Conservation (phyloP, 768 basidiomycete species). For the Termitomyces sp. region DNA sequence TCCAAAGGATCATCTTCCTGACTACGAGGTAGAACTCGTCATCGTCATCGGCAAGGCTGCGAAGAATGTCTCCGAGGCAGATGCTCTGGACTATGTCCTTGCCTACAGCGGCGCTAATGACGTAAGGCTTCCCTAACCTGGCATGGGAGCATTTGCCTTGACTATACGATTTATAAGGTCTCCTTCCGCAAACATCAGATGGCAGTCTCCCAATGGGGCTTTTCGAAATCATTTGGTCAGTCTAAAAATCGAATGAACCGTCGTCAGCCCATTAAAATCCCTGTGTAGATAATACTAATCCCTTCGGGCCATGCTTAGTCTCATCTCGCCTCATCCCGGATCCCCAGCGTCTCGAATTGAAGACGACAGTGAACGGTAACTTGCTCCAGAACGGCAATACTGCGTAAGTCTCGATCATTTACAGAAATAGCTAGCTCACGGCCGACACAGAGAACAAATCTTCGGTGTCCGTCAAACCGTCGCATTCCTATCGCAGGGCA, state of each 20-base stretch:
- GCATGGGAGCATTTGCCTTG: background rate
- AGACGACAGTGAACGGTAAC: constrained; percentile 60
- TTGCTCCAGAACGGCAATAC: constrained; percentile 74
- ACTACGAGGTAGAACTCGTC: constrained; percentile 79
- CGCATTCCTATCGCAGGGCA: constrained; percentile 78
- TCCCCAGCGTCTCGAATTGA: constrained; percentile 60
- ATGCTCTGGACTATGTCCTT: constrained; percentile 83
- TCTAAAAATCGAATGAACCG: background rate
- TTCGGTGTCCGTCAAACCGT: constrained; percentile 76
- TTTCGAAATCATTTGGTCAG: constrained; percentile 83
- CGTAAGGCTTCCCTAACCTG: constrained; percentile 29
- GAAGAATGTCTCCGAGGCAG: constrained; percentile 72
- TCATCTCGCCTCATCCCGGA: constrained; percentile 58
- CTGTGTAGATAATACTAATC: constrained; percentile 56
- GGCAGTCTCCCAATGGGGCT: constrained; percentile 80
- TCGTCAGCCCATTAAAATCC: background rate
- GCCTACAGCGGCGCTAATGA: constrained; percentile 82
- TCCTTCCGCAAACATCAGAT: constrained; percentile 84
- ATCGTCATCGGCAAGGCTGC: constrained; percentile 81
- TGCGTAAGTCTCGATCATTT: constrained; percentile 42
- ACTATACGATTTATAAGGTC: constrained; percentile 34
- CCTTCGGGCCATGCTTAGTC: constrained; percentile 79
- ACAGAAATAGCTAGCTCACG: background rate
- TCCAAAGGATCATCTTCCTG: constrained; percentile 62
- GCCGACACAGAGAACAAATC: constrained; percentile 60